Percentiles rank a stretch among this genome's conserved stretches.
Evolutionary conservation across 768 basidiomycete genomes (phyloP).

Genomic region (Amanita jacksonii): DNA sequence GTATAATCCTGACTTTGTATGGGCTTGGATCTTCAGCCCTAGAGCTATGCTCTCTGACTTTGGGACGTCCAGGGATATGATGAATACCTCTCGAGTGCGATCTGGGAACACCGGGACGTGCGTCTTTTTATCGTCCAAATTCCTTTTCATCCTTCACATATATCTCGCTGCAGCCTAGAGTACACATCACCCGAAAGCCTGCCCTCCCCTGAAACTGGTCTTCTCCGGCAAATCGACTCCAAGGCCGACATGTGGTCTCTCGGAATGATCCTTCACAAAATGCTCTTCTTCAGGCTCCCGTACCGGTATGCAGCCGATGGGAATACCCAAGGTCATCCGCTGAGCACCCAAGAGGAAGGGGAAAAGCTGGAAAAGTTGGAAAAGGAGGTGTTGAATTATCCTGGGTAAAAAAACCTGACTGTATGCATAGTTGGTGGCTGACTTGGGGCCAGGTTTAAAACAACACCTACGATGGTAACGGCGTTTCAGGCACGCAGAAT

Average conservation of each 20-base stretch:
- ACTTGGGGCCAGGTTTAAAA: conserved; percentile 33
- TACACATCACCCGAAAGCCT: conserved; percentile 87
- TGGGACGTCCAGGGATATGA: conserved; percentile 89
- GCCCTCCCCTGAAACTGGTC: conserved; percentile 52
- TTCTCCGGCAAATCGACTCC: conserved; percentile 65
- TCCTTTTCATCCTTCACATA: background rate
- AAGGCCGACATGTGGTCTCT: conserved; percentile 97
- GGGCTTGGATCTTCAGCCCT: conserved; percentile 44
- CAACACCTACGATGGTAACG: conserved; percentile 37
- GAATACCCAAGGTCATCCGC: conserved; percentile 34
- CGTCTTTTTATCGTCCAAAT: conserved; percentile 21
- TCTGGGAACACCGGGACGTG: conserved; percentile 95
- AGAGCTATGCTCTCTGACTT: conserved; percentile 95
- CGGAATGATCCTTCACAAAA: conserved; percentile 91
- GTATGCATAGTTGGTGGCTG: background rate
- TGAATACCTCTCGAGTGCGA: conserved; percentile 54
- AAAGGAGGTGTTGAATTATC: conserved; percentile 62
- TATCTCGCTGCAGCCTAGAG: conserved; percentile 46
- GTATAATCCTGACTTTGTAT: no score
- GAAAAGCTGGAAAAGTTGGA: conserved; percentile 66
- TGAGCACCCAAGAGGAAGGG: conserved; percentile 33
- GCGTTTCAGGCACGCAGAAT: conserved; percentile 65
- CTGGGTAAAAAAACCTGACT: conserved; percentile 41
- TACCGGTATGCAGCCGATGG: conserved; percentile 65
- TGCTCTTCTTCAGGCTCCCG: conserved; percentile 85